Conservation (phyloP, 2,329 filamentous ascomycete genomes). For the Zymoseptoria passerinii region DNA sequence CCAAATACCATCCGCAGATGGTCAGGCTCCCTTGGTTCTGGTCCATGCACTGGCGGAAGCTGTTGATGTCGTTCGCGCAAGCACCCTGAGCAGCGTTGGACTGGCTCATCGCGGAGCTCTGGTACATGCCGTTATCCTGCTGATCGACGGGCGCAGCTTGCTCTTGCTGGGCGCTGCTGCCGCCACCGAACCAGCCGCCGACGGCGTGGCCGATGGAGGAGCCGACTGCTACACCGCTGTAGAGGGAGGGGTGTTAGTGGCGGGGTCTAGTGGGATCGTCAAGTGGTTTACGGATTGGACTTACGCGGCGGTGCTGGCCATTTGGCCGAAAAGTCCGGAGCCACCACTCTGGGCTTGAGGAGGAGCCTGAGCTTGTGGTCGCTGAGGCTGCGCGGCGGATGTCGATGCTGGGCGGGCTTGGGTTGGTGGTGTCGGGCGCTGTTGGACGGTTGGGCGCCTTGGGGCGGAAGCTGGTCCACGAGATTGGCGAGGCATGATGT, state of each 20-base stretch:
- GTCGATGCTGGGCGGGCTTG: constrained; percentile 46
- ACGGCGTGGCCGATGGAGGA: constrained; percentile 93
- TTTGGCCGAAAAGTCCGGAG: constrained; percentile 86
- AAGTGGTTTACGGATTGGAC: constrained; percentile 33
- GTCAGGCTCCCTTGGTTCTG: constrained; percentile 88
- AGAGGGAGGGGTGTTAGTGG: constrained; percentile 20
- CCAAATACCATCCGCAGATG: constrained; percentile 96
- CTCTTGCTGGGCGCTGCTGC: constrained; percentile 42
- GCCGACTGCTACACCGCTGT: constrained; percentile 89
- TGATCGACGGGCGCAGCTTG: constrained; percentile 14
- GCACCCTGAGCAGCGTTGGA: constrained; percentile 27
- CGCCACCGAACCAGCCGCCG: constrained; percentile 76
- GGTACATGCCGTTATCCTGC: constrained; percentile 28
- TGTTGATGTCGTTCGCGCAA: constrained; percentile 71
- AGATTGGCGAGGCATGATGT: constrained; percentile 42
- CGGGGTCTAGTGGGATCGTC: not conserved
- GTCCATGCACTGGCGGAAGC: constrained; percentile 94
- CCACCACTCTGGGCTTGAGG: constrained; percentile 50
- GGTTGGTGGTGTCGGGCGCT: constrained; percentile 56
- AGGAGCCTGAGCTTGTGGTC: constrained; percentile 37
- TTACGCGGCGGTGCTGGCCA: constrained; percentile 96
- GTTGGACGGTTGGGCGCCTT: constrained; percentile 37
- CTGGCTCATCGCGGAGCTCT: constrained; percentile 31
- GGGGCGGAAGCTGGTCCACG: constrained; percentile 39
- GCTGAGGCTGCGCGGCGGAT: constrained; percentile 36